Percentiles rank a stretch among this genome's conserved stretches.
These are phyloP conservation scores for Colletotrichum graminicola DNA, from an alignment of 2,329 filamentous ascomycete species.

Conservation along the genomic window DNA sequence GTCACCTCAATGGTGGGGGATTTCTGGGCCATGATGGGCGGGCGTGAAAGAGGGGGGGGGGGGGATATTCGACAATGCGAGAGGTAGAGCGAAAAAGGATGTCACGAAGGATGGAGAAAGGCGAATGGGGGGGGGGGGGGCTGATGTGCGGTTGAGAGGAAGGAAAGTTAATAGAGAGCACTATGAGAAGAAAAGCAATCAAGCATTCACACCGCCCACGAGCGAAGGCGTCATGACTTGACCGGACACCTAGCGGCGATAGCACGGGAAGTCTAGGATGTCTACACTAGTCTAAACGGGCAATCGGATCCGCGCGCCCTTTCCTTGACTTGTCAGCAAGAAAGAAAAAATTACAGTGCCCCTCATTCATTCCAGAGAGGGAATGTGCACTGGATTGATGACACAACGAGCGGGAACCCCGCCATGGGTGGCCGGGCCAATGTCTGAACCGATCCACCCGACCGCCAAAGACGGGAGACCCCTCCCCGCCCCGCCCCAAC, in stretches of 20 bases:
- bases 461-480: slow-evolving; percentile 16
- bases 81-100: neutral
- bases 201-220: slow-evolving; percentile 35
- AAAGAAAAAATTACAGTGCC: slow-evolving; percentile 11
- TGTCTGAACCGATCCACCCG: slow-evolving; percentile 25
- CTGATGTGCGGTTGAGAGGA: neutral
- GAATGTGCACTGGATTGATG: neutral
- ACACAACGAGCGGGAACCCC: slow-evolving; percentile 22
- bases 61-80: slow-evolving; percentile 1
- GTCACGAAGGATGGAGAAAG: neutral
- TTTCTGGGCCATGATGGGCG: slow-evolving; percentile 41
- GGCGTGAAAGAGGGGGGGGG: neutral
- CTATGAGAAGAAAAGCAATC: neutral
- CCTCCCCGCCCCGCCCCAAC: slow-evolving; percentile 2
- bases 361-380: slow-evolving; percentile 14
- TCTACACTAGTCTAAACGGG: neutral
- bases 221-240: slow-evolving; percentile 39
- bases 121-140: neutral
- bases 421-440: slow-evolving; percentile 17
- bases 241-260: slow-evolving; percentile 5
- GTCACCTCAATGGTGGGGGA: slow-evolving; percentile 77
- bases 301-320: slow-evolving; percentile 1
- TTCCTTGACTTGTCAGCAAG: neutral
- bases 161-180: neutral
- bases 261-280: slow-evolving; percentile 17